These are phyloP conservation scores for Ustilago bromivora DNA, from an alignment of 1,284 basidiomycete species.

Conservation along the genomic window DNA sequence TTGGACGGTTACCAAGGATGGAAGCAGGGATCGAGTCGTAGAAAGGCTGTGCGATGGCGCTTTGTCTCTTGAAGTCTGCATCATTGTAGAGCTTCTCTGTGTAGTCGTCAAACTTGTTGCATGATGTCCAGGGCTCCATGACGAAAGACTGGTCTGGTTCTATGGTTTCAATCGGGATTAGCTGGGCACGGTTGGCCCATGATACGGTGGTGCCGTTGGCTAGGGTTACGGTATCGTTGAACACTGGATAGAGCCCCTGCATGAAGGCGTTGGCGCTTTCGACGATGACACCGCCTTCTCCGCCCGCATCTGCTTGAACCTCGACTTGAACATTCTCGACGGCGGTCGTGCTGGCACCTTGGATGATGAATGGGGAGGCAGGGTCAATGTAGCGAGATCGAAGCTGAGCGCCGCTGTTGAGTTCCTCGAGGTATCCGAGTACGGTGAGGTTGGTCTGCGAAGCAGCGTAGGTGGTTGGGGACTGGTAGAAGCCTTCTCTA, in stretches of 20 bases:
- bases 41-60: constrained; percentile 76
- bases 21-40: constrained; percentile 75
- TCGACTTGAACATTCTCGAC: constrained; percentile 51
- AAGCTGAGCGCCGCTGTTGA: constrained; percentile 78
- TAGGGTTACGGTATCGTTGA: constrained; percentile 51
- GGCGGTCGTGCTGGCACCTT: constrained; percentile 72
- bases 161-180: constrained; percentile 78
- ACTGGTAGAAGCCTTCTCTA: constrained; percentile 72
- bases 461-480: constrained; percentile 74
- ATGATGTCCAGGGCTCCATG: constrained; percentile 83
- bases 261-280: constrained; percentile 74
- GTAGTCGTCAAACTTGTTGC: constrained; percentile 46
- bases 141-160: constrained; percentile 84
- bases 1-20: constrained; percentile 78
- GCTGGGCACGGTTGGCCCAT: constrained; percentile 83
- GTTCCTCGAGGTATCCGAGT: constrained; percentile 80
- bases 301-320: constrained; percentile 74
- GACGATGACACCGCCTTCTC: constrained; percentile 84
- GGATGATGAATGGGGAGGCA: constrained; percentile 74
- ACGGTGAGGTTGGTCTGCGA: constrained; percentile 83
- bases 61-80: constrained; percentile 74
- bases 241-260: constrained; percentile 64
- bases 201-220: constrained; percentile 81
- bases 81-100: constrained; percentile 65
- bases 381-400: constrained; percentile 78